Conservation (phyloP, 202 grass and related monocot genomes). For the Alloteropsis angusta region DNA sequence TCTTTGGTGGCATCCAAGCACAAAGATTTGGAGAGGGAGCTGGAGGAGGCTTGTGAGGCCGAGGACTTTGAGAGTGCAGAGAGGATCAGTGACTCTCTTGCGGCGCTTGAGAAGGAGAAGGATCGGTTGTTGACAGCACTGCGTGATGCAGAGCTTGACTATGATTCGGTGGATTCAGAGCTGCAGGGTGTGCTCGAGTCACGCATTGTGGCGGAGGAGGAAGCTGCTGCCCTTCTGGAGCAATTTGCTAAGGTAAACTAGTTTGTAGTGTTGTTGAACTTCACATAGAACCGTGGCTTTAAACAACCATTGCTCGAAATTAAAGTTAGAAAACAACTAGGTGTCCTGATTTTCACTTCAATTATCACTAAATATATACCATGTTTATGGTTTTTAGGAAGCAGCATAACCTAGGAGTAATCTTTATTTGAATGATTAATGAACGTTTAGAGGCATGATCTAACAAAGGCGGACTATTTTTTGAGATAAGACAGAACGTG, state of each 20-base stretch:
- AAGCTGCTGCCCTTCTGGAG: constrained; percentile 57
- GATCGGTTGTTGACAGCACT: constrained; percentile 35
- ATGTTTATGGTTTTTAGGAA: not conserved
- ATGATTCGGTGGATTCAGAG: constrained; percentile 61
- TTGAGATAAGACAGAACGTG: not conserved
- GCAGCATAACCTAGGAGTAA: not conserved
- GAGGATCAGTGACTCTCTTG: constrained; percentile 62
- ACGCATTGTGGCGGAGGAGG: constrained; percentile 50
- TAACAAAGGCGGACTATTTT: not conserved
- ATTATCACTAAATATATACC: not conserved
- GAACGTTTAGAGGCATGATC: not conserved
- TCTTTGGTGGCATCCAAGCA: constrained; percentile 32
- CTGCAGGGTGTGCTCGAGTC: constrained; percentile 68
- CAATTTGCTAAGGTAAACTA: constrained; percentile 60
- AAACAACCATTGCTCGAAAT: not conserved
- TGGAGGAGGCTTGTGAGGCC: constrained; percentile 77
- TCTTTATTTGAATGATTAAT: not conserved
- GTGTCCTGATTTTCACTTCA: not conserved
- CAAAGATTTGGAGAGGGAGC: constrained; percentile 75
- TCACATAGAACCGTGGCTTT: not conserved
- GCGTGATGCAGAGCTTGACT: constrained; percentile 51
- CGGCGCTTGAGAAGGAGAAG: constrained; percentile 54
- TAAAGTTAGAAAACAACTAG: not conserved
- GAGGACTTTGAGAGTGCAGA: constrained; percentile 90
- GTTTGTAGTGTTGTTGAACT: not conserved